Percentiles rank a stretch among this genome's conserved stretches.
Conservation (phyloP, 2,329 filamentous ascomycete species). For the Clonostachys solani region DNA sequence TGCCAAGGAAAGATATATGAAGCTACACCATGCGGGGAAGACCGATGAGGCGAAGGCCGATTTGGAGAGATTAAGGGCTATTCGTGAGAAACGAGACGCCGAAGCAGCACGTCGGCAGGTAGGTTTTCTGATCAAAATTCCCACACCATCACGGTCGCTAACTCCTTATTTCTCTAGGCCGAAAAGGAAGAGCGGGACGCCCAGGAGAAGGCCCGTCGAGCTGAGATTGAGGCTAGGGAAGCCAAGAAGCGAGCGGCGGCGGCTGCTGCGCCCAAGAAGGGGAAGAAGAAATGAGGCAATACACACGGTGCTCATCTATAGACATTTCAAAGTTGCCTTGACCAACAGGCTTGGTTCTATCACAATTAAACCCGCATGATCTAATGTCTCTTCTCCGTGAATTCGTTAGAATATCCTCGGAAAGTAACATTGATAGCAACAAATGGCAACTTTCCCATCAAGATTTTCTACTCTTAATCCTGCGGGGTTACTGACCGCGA, state of each 20-base stretch:
- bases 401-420: no score
- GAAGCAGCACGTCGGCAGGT: slow-evolving; percentile 81
- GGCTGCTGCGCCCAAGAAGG: slow-evolving; percentile 41
- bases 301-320: no score
- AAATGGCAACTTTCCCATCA: no score
- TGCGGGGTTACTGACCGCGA: no score
- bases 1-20: slow-evolving; percentile 86
- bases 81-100: slow-evolving; percentile 80
- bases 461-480: no score
- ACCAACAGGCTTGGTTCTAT: no score
- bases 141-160: slow-evolving; percentile 7
- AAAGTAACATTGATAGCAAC: no score
- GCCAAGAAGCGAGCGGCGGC: slow-evolving; percentile 52
- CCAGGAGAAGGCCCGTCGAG: slow-evolving; percentile 39
- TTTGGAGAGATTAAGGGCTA: slow-evolving; percentile 74
- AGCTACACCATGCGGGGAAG: slow-evolving; percentile 90
- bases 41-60: slow-evolving; percentile 93
- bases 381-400: no score
- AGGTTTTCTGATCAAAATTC: slow-evolving; percentile 14
- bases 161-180: slow-evolving; percentile 33
- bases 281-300: slow-evolving; percentile 36
- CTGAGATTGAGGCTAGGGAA: slow-evolving; percentile 50
- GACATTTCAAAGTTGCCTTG: no score
- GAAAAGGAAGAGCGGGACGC: slow-evolving; percentile 55
- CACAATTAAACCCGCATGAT: no score